Percentiles rank a stretch among this genome's conserved stretches.
Conservation (phyloP, 768 basidiomycete genomes). For the Harrya chromipes region DNA sequence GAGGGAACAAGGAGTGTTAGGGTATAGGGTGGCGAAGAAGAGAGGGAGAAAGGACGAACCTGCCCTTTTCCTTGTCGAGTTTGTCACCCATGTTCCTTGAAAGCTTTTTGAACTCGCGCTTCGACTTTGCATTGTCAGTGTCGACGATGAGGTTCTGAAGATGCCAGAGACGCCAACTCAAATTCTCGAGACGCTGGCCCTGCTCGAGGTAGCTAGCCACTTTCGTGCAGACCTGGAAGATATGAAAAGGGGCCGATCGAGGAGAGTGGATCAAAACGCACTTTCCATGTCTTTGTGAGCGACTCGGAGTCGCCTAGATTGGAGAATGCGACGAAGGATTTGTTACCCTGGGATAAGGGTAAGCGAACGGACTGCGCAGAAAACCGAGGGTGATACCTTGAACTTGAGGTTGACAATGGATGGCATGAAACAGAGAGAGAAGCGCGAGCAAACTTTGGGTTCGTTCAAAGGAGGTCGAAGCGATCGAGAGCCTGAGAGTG, state of each 20-base stretch:
- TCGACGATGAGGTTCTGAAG: conserved; percentile 91
- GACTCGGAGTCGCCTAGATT: conserved; percentile 83
- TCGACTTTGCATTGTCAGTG: conserved; percentile 81
- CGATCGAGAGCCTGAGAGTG: conserved; percentile 16
- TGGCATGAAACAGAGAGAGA: conserved; percentile 47
- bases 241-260: conserved; percentile 7
- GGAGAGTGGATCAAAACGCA: conserved; percentile 28
- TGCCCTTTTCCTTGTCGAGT: conserved; percentile 88
- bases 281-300: conserved; percentile 91
- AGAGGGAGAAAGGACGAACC: conserved; percentile 49
- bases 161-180: conserved; percentile 92
- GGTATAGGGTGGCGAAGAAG: conserved; percentile 10
- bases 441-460: neutral
- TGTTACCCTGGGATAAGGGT: conserved; percentile 64
- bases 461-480: conserved; percentile 1
- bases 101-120: conserved; percentile 87
- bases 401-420: conserved; percentile 85
- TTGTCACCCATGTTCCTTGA: conserved; percentile 89
- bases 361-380: neutral
- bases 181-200: conserved; percentile 86
- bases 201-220: conserved; percentile 89
- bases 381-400: conserved; percentile 46
- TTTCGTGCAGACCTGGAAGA: conserved; percentile 75
- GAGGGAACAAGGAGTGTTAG: conserved; percentile 4
- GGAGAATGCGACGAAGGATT: conserved; percentile 91